Percentiles rank a stretch among this genome's conserved stretches.
Evolutionary conservation across 768 basidiomycete species (phyloP).

Genomic region (Lactarius hengduanensis): DNA sequence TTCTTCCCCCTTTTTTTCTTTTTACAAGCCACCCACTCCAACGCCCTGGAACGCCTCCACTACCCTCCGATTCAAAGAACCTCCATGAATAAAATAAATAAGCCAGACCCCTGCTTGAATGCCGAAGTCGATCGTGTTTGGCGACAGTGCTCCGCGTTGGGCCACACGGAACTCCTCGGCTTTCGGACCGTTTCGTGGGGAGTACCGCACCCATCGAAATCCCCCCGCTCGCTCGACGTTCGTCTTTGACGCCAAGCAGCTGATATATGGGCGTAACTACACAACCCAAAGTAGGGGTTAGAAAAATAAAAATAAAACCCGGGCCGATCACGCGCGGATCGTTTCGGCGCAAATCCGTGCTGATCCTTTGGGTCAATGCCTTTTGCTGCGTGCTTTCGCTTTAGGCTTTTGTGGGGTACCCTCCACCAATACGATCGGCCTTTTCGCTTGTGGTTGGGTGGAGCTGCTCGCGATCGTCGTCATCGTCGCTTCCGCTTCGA

Average conservation of each 20-base stretch:
- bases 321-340: neutral
- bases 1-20: neutral
- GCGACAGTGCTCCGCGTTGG: neutral
- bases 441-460: conserved; percentile 28
- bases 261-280: neutral
- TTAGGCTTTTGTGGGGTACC: conserved; percentile 32
- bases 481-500: conserved; percentile 24
- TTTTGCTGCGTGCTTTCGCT: conserved; percentile 12
- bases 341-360: neutral
- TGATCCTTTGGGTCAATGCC: neutral
- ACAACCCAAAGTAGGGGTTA: neutral
- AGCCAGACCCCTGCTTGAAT: neutral
- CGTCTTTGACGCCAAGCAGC: neutral
- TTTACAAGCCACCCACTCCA: neutral
- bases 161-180: conserved; percentile 9
- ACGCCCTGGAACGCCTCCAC: conserved; percentile 6
- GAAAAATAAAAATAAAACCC: neutral
- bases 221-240: neutral
- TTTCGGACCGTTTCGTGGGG: conserved; percentile 7
- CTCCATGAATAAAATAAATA: neutral
- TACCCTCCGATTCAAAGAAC: neutral
- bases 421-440: conserved; percentile 31
- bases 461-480: neutral
- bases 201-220: too few relatives aligned
- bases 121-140: conserved; percentile 12